Evolutionary conservation across 163 green algal genomes (phyloP).

Genomic region (Coccomyxa subellipsoidea): DNA sequence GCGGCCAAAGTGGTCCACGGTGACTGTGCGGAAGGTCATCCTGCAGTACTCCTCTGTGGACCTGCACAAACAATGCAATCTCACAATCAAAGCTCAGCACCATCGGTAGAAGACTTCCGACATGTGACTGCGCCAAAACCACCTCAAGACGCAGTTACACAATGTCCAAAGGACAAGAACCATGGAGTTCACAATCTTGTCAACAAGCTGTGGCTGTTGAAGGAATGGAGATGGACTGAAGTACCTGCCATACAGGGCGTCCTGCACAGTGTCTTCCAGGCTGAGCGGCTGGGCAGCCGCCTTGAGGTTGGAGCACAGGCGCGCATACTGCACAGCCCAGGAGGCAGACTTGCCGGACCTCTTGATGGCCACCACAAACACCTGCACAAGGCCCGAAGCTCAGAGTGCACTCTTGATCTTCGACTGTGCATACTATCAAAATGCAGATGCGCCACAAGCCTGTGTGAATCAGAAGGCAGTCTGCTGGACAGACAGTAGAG

Average conservation of each 20-base stretch:
- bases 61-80: too few relatives aligned
- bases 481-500: too few relatives aligned
- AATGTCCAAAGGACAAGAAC: too few relatives aligned
- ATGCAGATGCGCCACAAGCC: too few relatives aligned
- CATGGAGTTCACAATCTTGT: too few relatives aligned
- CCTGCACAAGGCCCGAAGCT: background rate
- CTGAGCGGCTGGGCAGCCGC: background rate
- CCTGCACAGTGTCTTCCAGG: background rate
- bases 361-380: constrained; percentile 4
- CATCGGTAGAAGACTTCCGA: too few relatives aligned
- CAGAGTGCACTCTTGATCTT: background rate
- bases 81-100: too few relatives aligned
- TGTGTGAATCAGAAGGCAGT: too few relatives aligned
- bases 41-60: constrained; percentile 4
- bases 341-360: background rate
- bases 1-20: background rate
- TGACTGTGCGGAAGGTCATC: background rate
- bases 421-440: too few relatives aligned
- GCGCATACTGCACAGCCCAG: constrained; percentile 1
- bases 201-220: background rate
- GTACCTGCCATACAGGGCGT: background rate
- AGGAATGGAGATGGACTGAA: background rate
- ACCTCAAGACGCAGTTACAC: too few relatives aligned
- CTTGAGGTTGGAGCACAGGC: background rate
- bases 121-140: too few relatives aligned